Percentiles rank a stretch among this genome's conserved stretches.
Conservation (phyloP, 352 stramenopile species). For the Globisporangium ultimum region DNA sequence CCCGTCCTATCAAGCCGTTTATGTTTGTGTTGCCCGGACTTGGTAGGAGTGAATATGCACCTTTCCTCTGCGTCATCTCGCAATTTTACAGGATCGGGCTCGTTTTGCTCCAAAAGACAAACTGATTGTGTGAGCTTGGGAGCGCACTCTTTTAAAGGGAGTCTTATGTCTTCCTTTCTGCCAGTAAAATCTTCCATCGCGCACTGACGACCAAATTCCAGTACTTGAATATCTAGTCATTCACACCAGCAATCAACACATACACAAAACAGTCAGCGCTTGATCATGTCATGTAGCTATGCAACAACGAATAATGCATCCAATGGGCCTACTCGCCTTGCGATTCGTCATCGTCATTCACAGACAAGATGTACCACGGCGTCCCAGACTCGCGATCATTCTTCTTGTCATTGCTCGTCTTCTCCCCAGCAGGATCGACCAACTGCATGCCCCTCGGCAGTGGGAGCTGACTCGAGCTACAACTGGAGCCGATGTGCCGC, state of each 20-base stretch:
- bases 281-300: background rate
- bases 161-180: background rate
- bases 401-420: too few species aligned
- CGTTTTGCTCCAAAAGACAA: slow-evolving; percentile 4
- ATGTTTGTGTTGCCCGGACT: slow-evolving; percentile 28
- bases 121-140: background rate
- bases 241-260: background rate
- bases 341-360: slow-evolving; percentile 42
- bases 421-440: background rate
- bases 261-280: too few species aligned
- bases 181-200: background rate
- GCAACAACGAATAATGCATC: too few species aligned
- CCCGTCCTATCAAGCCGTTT: slow-evolving; percentile 1
- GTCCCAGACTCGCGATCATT: slow-evolving; percentile 13
- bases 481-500: slow-evolving; percentile 6
- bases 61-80: slow-evolving; percentile 12
- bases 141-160: background rate
- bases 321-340: slow-evolving; percentile 38
- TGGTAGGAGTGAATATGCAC: slow-evolving; percentile 60
- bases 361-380: slow-evolving; percentile 58
- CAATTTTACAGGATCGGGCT: slow-evolving; percentile 7
- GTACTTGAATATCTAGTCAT: slow-evolving; percentile 43
- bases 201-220: slow-evolving; percentile 36
- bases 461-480: slow-evolving; percentile 12
- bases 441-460: slow-evolving; percentile 3